A percentile compares a stretch with the other conserved stretches of the same genome.
These are phyloP conservation scores for Lasiodiplodia hormozganensis DNA, from an alignment of 2,329 filamentous ascomycete species.

Conservation along the genomic window DNA sequence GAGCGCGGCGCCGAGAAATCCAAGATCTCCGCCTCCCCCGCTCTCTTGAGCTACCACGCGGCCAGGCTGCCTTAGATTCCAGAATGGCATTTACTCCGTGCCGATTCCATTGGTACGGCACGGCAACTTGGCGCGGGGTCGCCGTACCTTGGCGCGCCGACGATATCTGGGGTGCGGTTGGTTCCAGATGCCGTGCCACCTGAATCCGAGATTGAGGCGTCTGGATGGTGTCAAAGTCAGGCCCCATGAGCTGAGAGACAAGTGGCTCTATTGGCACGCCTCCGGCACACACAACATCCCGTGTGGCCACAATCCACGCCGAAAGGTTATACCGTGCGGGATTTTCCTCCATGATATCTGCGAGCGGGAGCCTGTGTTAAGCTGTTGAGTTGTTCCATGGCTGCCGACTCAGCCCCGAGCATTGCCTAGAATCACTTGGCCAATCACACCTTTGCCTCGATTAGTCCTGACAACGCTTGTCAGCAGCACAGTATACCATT, in stretches of 20 bases:
- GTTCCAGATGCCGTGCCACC: not conserved
- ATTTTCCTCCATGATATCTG: not conserved
- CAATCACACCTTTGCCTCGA: constrained; percentile 8
- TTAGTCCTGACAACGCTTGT: not conserved
- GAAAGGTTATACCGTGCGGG: not conserved
- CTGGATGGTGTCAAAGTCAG: not conserved
- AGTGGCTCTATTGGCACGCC: not conserved
- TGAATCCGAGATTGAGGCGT: not conserved
- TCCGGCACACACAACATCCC: not conserved
- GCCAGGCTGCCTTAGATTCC: not conserved
- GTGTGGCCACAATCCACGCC: not conserved
- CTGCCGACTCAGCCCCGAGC: not conserved
- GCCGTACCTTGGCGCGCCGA: constrained; percentile 5
- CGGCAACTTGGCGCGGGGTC: constrained; percentile 11
- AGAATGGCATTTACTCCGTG: constrained; percentile 11
- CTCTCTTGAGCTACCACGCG: not conserved
- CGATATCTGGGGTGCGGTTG: not conserved
- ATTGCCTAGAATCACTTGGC: not conserved
- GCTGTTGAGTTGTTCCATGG: not conserved
- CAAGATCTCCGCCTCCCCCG: constrained; percentile 15
- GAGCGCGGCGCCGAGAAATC: constrained; percentile 17
- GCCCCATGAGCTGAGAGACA: not conserved
- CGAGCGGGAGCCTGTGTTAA: too few relatives aligned
- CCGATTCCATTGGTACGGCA: not conserved
- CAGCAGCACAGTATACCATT: not conserved